Percentiles rank a stretch among this genome's conserved stretches.
Evolutionary conservation across 2,329 filamentous ascomycete species (phyloP).

Genomic region (Escovopsis sp.): DNA sequence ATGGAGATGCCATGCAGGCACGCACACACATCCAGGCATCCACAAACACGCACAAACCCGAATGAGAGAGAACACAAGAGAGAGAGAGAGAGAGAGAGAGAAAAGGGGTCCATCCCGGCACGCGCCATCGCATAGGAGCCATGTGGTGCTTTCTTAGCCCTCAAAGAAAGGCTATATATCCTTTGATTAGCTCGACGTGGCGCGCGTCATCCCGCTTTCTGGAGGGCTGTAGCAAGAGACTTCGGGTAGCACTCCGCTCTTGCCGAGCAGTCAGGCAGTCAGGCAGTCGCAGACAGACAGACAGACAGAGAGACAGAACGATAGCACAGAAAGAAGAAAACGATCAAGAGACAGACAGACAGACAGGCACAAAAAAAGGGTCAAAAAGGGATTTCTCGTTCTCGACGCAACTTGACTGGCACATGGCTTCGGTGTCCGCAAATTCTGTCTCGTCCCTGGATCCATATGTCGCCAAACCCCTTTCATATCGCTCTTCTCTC

Average conservation of each 20-base stretch:
- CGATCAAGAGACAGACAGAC: constrained; percentile 12
- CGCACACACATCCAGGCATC: too few species aligned
- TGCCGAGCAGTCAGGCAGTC: constrained; percentile 44
- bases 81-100: too few species aligned
- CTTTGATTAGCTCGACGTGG: constrained; percentile 25
- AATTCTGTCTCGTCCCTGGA: constrained; percentile 19
- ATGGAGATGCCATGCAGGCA: constrained; percentile 10
- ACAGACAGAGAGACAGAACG: constrained; percentile 37
- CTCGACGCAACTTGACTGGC: constrained; percentile 22
- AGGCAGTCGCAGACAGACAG: constrained; percentile 17
- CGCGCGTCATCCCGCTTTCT: constrained; percentile 23
- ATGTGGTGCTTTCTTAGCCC: constrained; percentile 30
- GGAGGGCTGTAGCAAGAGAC: constrained; percentile 37
- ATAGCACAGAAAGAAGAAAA: constrained; percentile 46
- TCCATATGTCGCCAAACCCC: constrained; percentile 1
- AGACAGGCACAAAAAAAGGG: constrained; percentile 18
- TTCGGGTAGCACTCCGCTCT: constrained; percentile 50
- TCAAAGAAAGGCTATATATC: constrained; percentile 28
- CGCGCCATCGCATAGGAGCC: constrained; percentile 18
- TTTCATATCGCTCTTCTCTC: constrained; percentile 2
- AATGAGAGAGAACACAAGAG: too few species aligned
- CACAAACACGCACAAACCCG: too few species aligned
- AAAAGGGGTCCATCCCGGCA: too few species aligned
- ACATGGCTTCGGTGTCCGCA: constrained; percentile 5
- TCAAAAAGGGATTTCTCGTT: not conserved